Evolutionary conservation across 495 filamentous ascomycete species (phyloP), one percentile per base, ranked within the genome.

Genomic region (Antarctomyces pellizariae): DNA sequence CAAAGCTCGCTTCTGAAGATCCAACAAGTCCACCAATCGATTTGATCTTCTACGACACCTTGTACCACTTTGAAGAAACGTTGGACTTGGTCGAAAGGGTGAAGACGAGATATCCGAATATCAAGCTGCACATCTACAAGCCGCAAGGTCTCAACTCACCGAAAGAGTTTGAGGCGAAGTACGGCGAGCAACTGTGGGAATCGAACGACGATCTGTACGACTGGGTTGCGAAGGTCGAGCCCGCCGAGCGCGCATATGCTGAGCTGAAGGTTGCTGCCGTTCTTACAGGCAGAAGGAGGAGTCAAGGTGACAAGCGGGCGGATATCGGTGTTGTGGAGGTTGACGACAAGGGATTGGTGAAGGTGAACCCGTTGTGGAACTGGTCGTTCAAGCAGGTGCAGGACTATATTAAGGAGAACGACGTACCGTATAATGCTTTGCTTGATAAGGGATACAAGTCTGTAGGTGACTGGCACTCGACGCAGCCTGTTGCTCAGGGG

Each of bases 311-410:
- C 37, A 78, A 89, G 58, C 71, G 86, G 22, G 82, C 82, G 25
- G 67, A 72, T 37, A 64, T 97, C 24, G 69, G 75, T 37, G 71
- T 97, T 46, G 63, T 97, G 36, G 86, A 95, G 46, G 59, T 93
- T 7, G 82, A 92, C 43, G 83, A 92, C 30, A 71, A 74, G 25
- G 83, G 83, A 22, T 57, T 95, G 26, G 66, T 95, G 64, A 97
- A 97, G 57, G 68, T 97, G 61, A 97, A 97, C 55, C 89, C 86
- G n/a, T 58, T 97, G 22, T 83, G 80, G 37, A 89, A 89, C 58
- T 97, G 86, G 86, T 59, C 67, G 21, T 95, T 95, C 50, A 51
- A 67, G 29, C 75, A 93, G 45, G 86, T 97, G 24, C 67, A 78
- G 49, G 59, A 62, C 18, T 97, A 97, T 49, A 57, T 92, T 57